Conservation (phyloP, 345 rosid species). For the Clausena lansium region DNA sequence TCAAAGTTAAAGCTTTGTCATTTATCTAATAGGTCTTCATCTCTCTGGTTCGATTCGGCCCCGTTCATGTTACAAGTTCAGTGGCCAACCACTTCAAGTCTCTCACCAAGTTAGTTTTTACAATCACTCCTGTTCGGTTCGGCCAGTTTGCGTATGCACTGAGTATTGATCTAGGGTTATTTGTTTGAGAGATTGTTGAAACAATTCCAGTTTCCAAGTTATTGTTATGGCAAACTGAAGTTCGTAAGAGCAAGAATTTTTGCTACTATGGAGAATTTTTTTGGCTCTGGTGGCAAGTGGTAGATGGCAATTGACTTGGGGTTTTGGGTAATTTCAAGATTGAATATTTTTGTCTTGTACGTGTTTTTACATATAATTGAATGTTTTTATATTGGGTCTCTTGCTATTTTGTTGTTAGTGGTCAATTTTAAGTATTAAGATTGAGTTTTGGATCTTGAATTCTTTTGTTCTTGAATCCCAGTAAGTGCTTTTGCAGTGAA, state of each 20-base stretch:
- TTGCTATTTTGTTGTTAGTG: neutral
- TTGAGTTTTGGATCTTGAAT: conserved; percentile 10
- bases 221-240: neutral
- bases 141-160: neutral
- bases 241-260: neutral
- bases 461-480: neutral
- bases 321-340: conserved; percentile 1
- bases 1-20: neutral
- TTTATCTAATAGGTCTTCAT: neutral
- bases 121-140: neutral
- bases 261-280: neutral
- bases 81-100: too few relatives aligned
- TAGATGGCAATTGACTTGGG: conserved; percentile 12
- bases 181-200: neutral
- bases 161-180: neutral
- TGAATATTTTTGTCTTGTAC: too few relatives aligned
- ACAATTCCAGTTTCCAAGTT: neutral
- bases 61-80: conserved; percentile 6
- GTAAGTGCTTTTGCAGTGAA: neutral
- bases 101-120: neutral
- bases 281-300: neutral
- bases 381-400: neutral
- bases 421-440: neutral
- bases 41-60: neutral
- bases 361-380: neutral